phyloP scores from a whole-genome alignment of 345 rosid genomes.

The Eucalyptus sp. region DNA sequence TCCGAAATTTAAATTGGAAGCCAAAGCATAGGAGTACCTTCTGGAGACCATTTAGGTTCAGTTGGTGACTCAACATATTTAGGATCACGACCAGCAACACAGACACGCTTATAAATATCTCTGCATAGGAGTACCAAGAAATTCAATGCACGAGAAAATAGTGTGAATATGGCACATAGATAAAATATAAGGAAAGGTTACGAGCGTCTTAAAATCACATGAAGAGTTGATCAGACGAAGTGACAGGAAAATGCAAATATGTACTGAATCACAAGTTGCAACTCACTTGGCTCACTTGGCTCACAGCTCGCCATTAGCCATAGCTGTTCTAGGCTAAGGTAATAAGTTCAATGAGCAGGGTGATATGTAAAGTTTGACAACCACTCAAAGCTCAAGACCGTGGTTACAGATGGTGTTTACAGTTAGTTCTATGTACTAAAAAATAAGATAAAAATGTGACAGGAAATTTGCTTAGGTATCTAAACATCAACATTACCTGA shows the following conservation, averaged over 20 bases:
- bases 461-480: background rate
- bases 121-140: constrained; percentile 19
- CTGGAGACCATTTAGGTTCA: constrained; percentile 92
- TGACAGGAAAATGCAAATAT: background rate
- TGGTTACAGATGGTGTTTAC: background rate
- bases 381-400: background rate
- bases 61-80: constrained; percentile 75
- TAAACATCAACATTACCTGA: background rate
- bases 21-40: constrained; percentile 28
- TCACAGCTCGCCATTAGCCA: background rate
- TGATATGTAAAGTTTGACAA: background rate
- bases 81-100: constrained; percentile 78
- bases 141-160: background rate
- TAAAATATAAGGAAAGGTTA: background rate
- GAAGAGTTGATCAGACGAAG: background rate
- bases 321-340: background rate
- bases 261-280: background rate
- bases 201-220: background rate
- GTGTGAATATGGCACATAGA: background rate
- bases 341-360: background rate
- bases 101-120: constrained; percentile 40
- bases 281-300: background rate
- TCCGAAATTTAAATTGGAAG: background rate
- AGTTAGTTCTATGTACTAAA: background rate
- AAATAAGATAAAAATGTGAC: background rate